A percentile compares a stretch with the other conserved stretches of the same genome.
phyloP scores from a whole-genome alignment of 495 filamentous ascomycete species.

The Penicillium chermesinum region DNA sequence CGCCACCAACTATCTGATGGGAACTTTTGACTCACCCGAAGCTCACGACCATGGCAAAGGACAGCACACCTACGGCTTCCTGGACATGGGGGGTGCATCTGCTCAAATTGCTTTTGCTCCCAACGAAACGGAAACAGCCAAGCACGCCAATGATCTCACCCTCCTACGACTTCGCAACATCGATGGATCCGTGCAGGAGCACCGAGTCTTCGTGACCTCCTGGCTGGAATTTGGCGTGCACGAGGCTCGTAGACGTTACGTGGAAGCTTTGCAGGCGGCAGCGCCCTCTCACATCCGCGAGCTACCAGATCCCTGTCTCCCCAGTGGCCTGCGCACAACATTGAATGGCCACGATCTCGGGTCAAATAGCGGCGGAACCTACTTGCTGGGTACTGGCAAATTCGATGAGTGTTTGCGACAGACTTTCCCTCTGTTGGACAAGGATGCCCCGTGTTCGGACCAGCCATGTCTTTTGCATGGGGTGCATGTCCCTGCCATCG shows the following conservation, averaged over 20 bases:
- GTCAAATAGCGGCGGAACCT: constrained; percentile 27
- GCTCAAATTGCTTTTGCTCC: constrained; percentile 97
- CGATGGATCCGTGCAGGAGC: constrained; percentile 69
- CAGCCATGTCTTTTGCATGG: constrained; percentile 83
- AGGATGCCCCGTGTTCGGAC: constrained; percentile 79
- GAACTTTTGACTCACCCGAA: constrained; percentile 81
- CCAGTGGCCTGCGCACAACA: constrained; percentile 62
- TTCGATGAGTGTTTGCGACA: constrained; percentile 81
- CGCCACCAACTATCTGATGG: constrained; percentile 93
- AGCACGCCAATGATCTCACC: constrained; percentile 86
- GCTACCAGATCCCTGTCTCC: constrained; percentile 88
- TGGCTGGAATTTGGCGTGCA: constrained; percentile 97
- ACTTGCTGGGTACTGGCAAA: constrained; percentile 72
- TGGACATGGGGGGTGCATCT: constrained; percentile 97
- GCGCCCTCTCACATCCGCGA: constrained; percentile 52
- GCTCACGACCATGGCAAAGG: constrained; percentile 73
- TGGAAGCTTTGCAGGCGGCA: constrained; percentile 61
- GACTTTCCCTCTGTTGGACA: constrained; percentile 83
- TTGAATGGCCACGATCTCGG: constrained; percentile 51
- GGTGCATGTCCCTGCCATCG: constrained; percentile 88
- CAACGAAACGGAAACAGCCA: constrained; percentile 83
- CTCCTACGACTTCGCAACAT: constrained; percentile 77
- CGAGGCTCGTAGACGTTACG: constrained; percentile 77
- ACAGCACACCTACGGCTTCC: constrained; percentile 94
- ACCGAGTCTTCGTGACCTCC: constrained; percentile 87